Conservation (phyloP, 306 rosid species). For the Delonix regia region DNA sequence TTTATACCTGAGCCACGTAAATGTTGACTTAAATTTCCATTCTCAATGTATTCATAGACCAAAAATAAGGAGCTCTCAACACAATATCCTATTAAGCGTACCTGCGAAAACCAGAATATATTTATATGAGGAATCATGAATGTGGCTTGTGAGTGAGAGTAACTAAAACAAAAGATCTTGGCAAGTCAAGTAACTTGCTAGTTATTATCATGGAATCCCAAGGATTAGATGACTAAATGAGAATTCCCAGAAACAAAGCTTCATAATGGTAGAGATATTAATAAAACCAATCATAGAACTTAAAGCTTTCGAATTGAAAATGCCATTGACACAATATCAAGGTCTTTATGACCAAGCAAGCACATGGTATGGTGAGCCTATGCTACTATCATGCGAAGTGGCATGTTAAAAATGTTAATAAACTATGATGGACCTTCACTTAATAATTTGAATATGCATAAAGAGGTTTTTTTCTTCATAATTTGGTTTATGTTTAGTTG, state of each 20-base stretch:
- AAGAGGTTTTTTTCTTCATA: too few relatives aligned
- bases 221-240: not conserved
- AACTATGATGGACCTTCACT: too few relatives aligned
- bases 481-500: too few relatives aligned
- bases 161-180: not conserved
- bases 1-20: constrained; percentile 59
- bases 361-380: too few relatives aligned
- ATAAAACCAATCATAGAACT: not conserved
- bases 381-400: too few relatives aligned
- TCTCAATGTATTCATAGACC: constrained; percentile 79
- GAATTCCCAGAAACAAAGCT: too few relatives aligned
- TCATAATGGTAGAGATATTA: too few relatives aligned
- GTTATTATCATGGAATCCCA: not conserved
- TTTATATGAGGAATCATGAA: constrained; percentile 21
- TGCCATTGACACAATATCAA: not conserved
- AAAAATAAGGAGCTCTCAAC: constrained; percentile 73
- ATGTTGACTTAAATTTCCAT: constrained; percentile 73
- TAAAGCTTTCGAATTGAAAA: not conserved
- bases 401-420: too few relatives aligned
- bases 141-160: not conserved
- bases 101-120: constrained; percentile 42
- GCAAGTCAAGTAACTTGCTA: not conserved
- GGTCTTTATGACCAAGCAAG: too few relatives aligned
- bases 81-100: constrained; percentile 78
- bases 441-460: too few relatives aligned